Conservation (phyloP, 106 monocot species). For the Triglochin maritima region DNA sequence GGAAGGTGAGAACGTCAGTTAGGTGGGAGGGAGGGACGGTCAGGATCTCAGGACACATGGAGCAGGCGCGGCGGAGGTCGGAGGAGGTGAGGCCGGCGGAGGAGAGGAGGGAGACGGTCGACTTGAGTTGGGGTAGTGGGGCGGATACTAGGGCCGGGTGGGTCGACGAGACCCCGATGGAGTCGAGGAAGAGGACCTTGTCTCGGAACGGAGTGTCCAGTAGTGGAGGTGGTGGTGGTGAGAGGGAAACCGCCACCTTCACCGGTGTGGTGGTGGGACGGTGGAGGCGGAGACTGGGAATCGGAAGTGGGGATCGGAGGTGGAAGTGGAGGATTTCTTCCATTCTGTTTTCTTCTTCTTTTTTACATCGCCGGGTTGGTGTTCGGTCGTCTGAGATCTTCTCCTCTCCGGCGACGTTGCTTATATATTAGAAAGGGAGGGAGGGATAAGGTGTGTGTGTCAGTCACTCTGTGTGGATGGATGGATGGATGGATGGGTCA, state of each 20-base stretch:
- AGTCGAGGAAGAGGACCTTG: conserved; percentile 53
- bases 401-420: too few relatives aligned
- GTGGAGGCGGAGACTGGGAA: too few relatives aligned
- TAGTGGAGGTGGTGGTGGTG: neutral
- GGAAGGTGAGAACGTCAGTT: conserved; percentile 28
- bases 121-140: conserved; percentile 29
- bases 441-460: too few relatives aligned
- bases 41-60: conserved; percentile 62
- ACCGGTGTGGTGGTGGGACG: too few relatives aligned
- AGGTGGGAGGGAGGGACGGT: conserved; percentile 4
- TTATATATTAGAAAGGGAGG: too few relatives aligned
- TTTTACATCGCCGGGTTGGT: too few relatives aligned
- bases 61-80: conserved; percentile 51
- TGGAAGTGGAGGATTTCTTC: too few relatives aligned
- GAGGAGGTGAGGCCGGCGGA: conserved; percentile 30
- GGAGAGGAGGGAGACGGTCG: conserved; percentile 39
- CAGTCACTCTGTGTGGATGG: too few relatives aligned
- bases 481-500: too few relatives aligned
- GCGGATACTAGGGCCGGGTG: conserved; percentile 34
- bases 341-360: too few relatives aligned
- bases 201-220: conserved; percentile 23
- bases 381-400: too few relatives aligned
- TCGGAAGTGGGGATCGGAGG: too few relatives aligned
- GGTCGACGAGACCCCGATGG: conserved; percentile 35
- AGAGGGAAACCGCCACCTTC: neutral